A percentile compares a stretch with the other conserved stretches of the same genome.
These are phyloP conservation scores for Fusarium stilboides DNA, from an alignment of 2,329 filamentous ascomycete genomes.

Conservation along the genomic window DNA sequence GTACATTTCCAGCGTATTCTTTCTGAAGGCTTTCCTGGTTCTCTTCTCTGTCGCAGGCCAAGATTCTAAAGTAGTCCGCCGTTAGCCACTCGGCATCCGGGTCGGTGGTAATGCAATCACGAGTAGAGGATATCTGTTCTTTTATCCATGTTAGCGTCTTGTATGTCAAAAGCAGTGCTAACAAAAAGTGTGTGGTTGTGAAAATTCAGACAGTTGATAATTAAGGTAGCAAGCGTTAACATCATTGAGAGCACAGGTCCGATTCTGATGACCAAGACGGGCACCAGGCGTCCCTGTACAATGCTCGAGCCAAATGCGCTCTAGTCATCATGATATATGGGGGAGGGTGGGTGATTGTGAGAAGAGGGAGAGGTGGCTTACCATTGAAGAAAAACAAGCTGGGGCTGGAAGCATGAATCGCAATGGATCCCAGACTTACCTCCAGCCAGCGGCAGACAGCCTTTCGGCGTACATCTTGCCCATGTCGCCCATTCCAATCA, in stretches of 20 bases:
- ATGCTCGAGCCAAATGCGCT: slow-evolving; percentile 99
- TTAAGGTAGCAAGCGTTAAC: slow-evolving; percentile 99
- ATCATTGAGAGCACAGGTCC: slow-evolving; percentile 87
- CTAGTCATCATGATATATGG: slow-evolving; percentile 90
- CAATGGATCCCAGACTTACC: slow-evolving; percentile 68
- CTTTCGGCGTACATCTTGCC: slow-evolving; percentile 96
- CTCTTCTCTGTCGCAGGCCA: slow-evolving; percentile 94
- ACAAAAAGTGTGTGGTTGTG: slow-evolving; percentile 21
- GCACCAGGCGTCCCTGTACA: slow-evolving; percentile 73
- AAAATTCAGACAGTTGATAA: slow-evolving; percentile 80
- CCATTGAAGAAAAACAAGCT: slow-evolving; percentile 31
- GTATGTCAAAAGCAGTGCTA: slow-evolving; percentile 16
- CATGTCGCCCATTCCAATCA: slow-evolving; percentile 99
- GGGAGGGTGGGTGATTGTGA: slow-evolving; percentile 9
- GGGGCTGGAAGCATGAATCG: slow-evolving; percentile 29
- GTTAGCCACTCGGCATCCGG: slow-evolving; percentile 51
- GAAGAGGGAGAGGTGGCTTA: slow-evolving; percentile 43
- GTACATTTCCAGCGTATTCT: slow-evolving; percentile 91
- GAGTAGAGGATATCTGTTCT: slow-evolving; percentile 36
- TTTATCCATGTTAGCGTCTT: slow-evolving; percentile 46
- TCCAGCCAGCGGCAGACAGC: slow-evolving; percentile 94
- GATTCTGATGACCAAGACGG: slow-evolving; percentile 82
- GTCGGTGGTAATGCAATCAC: slow-evolving; percentile 22
- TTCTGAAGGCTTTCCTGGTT: slow-evolving; percentile 85
- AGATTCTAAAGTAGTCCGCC: slow-evolving; percentile 73